Evolutionary conservation across 331 rosid genomes (phyloP).

Genomic region (Saraca asoca): DNA sequence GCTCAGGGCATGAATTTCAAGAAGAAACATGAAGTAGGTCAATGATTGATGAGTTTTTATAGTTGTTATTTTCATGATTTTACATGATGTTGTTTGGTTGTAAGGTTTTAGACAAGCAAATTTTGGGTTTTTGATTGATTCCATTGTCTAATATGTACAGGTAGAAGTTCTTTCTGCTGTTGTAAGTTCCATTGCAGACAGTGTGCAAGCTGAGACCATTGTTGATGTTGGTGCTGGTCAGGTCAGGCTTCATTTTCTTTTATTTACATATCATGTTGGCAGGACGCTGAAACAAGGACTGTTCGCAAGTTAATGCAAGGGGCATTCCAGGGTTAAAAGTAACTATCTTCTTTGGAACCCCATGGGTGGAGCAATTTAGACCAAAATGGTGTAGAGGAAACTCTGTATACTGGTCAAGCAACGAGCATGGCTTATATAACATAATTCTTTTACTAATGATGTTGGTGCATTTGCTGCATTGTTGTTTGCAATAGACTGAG

Average conservation of each 20-base stretch:
- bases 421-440: background rate
- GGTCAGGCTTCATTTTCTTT: slow-evolving; percentile 48
- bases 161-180: slow-evolving; percentile 80
- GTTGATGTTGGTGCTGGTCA: slow-evolving; percentile 97
- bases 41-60: slow-evolving; percentile 23
- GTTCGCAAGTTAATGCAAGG: slow-evolving; percentile 12
- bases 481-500: slow-evolving; percentile 9
- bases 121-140: background rate
- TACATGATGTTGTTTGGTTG: slow-evolving; percentile 20
- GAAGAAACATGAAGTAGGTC: slow-evolving; percentile 82
- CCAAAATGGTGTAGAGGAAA: slow-evolving; percentile 13
- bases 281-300: slow-evolving; percentile 27
- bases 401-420: slow-evolving; percentile 27
- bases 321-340: slow-evolving; percentile 13
- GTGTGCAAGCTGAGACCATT: slow-evolving; percentile 53
- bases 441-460: slow-evolving; percentile 11
- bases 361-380: slow-evolving; percentile 5
- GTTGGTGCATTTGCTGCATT: slow-evolving; percentile 22
- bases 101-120: slow-evolving; percentile 26
- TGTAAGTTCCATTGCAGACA: slow-evolving; percentile 54
- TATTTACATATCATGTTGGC: slow-evolving; percentile 22
- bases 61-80: slow-evolving; percentile 18
- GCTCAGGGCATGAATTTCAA: slow-evolving; percentile 86
- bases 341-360: slow-evolving; percentile 25
- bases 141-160: slow-evolving; percentile 42